Evolutionary conservation across 2,329 filamentous ascomycete genomes (phyloP), one percentile per base, ranked within the genome.

Genomic region (Lecanosticta acicola): DNA sequence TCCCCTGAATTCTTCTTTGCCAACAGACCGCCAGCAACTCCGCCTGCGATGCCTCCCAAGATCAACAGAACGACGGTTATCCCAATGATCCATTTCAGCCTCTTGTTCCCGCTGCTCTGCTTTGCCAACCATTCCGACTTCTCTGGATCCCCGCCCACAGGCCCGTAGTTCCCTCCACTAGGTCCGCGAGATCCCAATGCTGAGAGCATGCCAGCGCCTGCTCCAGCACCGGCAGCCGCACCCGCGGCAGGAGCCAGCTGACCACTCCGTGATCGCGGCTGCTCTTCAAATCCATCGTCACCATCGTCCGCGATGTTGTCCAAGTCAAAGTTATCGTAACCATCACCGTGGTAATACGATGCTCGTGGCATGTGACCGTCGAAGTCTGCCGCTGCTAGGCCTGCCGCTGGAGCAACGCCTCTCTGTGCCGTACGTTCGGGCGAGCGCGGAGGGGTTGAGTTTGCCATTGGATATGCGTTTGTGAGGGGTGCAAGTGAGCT

Each of bases 261-360:
- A 39, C 48, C 50, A 29, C 48, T 50, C 19, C 44, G 41, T 38
- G 48, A 49, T 39, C 43, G 32, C 11, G 41, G 43, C 66, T 48
- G 69, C 56, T 78, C 82, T 3, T 78, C 74, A 41, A 93, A 75
- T 1, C 85, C 88, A 63, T 94, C 90, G 59, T 95, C 90, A 20
- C 87, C 88, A 61, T 96, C 90, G 63, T 95, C 90, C 17, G 78
- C 79, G 53, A 95, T 90, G 11, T 83, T 81, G 59, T 85, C 80
- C 2, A 89, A 88, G 62, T 95, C 83, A 48, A 93, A 58, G 10
- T 55, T 45, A 20, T 60, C 54, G 42, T 61, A 62, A 3, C 51
- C 55, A 33, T 62, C 60, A 16, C 50, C 52, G 10, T 56, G 55
- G 37, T 55, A 60, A 39, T 56, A 47, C n/a, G 52, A 53, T 19